A percentile compares a stretch with the other conserved stretches of the same genome.
Conservation (phyloP, 129 eudicot genomes). For the Artemisia annua region DNA sequence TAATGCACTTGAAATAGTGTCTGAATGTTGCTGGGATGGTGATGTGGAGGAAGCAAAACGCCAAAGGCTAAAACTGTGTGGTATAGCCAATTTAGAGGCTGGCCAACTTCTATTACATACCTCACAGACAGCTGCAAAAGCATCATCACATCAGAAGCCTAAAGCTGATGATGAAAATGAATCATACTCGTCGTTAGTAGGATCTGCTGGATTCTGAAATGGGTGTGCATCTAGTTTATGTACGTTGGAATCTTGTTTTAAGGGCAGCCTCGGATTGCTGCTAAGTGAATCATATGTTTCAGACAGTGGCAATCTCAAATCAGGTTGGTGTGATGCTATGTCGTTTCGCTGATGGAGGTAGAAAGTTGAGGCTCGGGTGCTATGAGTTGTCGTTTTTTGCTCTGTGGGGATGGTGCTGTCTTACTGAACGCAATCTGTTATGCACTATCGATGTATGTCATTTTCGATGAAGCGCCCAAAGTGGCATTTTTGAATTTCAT, state of each 20-base stretch:
- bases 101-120: constrained; percentile 36
- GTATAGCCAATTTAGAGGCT: constrained; percentile 53
- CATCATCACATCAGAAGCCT: constrained; percentile 23
- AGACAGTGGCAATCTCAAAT: background rate
- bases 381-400: background rate
- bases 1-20: constrained; percentile 68
- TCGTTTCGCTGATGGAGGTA: background rate
- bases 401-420: too few species aligned
- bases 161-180: constrained; percentile 64
- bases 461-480: too few species aligned
- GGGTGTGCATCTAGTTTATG: constrained; percentile 10
- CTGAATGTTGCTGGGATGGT: constrained; percentile 98
- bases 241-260: constrained; percentile 10
- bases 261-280: background rate
- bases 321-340: background rate
- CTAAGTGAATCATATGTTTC: constrained; percentile 3
- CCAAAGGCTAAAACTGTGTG: constrained; percentile 49
- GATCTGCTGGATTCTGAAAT: constrained; percentile 68
- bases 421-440: too few species aligned
- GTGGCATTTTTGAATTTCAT: too few species aligned
- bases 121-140: constrained; percentile 24
- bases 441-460: too few species aligned
- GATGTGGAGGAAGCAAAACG: constrained; percentile 74
- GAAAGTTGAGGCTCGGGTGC: background rate
- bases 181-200: constrained; percentile 73